Evolutionary conservation across 306 rosid species (phyloP), one percentile per base, ranked within the genome.

Genomic region (Dryas octopetala): DNA sequence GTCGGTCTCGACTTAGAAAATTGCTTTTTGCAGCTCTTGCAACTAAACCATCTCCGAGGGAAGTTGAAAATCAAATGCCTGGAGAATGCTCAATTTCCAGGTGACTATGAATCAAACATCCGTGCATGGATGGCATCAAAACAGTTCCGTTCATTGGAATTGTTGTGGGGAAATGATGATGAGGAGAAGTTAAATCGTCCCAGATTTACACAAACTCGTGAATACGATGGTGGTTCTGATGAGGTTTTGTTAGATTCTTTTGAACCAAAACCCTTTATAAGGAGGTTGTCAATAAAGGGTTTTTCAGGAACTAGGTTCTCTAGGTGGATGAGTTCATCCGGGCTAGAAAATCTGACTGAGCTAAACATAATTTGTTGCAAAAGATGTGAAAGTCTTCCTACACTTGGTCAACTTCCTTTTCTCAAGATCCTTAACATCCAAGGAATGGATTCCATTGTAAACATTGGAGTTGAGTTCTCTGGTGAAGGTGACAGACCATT

Each of bases 401-500:
- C 19, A 19, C 19, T 19, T 19, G 19, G 19, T 19, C 19, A 19
- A 19, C 19, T 19, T 19, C 19, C 66, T 52, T 19, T 19, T 19
- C 19, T 19, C 19, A 19, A 19, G 19, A 19, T 19, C 19, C 19
- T 19, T 19, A 19, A 19, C 19, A 19, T 19, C 19, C 72, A 76
- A 77, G 79, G 75, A 76, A 43, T 81, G 75, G 60, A 81, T 41
- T 80, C 80, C 6, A 41, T 64, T 28, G 9, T 81, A 28, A 71
- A 19, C 19, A 19, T 19, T 19, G 19, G 0, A 19, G 19, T 19
- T 19, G 19, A 19, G 19, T 19, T 19, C 19, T 19, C 19, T 19
- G 19, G 19, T 19, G 19, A 19, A 19, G 19, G 19, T 19, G 19
- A 19, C 19, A 19, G 19, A 19, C 19, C 19, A 19, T 19, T 19